Percentiles rank a stretch among this genome's conserved stretches.
Evolutionary conservation across 495 filamentous ascomycete species (phyloP).

Genomic region (Aspergillus homomorphus): DNA sequence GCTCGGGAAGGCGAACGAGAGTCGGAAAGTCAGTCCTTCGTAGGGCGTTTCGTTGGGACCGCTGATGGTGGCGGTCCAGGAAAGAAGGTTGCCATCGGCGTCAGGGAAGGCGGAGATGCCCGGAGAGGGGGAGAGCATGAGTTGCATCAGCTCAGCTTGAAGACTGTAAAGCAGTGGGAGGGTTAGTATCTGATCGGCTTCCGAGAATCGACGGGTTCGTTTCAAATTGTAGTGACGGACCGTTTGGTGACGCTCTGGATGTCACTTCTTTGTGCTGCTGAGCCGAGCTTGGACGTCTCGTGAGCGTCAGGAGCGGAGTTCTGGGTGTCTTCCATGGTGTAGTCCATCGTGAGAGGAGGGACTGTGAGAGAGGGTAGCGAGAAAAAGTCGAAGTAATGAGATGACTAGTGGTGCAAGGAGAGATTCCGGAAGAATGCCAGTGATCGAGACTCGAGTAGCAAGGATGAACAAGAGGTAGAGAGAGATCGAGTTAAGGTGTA

Average conservation of each 20-base stretch:
- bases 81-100: conserved; percentile 81
- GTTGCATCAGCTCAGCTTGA: conserved; percentile 94
- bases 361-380: conserved; percentile 1
- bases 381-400: not conserved
- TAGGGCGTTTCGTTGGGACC: conserved; percentile 92
- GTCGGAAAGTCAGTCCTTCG: conserved; percentile 84
- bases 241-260: conserved; percentile 77
- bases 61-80: conserved; percentile 90
- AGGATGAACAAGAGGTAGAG: conserved; percentile 33
- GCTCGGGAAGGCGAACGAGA: conserved; percentile 83
- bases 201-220: not conserved
- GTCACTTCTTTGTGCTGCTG: conserved; percentile 53
- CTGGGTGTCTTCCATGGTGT: conserved; percentile 67
- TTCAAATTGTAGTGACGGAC: conserved; percentile 39
- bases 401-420: conserved; percentile 7
- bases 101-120: conserved; percentile 95
- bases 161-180: conserved; percentile 53
- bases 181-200: conserved; percentile 9
- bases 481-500: conserved; percentile 16
- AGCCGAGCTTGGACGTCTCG: conserved; percentile 57
- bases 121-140: conserved; percentile 92
- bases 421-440: conserved; percentile 18
- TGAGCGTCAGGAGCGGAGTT: conserved; percentile 64
- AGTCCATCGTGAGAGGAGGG: conserved; percentile 52
- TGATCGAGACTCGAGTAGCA: conserved; percentile 22